Evolutionary conservation across 2,329 filamentous ascomycete genomes (phyloP).

Genomic region (Teratosphaeriaceae sp.): DNA sequence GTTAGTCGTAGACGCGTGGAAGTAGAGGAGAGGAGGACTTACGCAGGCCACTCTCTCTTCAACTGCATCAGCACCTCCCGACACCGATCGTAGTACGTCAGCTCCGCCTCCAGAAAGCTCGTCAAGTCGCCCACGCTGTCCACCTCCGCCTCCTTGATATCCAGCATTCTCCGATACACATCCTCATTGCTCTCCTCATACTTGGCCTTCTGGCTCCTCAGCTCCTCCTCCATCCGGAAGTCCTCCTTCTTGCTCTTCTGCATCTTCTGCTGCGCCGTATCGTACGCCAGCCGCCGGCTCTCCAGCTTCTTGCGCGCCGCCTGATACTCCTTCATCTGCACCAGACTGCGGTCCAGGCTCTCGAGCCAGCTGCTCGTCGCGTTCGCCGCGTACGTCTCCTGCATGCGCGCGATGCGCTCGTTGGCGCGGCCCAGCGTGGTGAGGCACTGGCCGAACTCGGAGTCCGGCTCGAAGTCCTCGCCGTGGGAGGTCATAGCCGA

Average conservation of each 20-base stretch:
- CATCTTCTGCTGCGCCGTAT: slow-evolving; percentile 82
- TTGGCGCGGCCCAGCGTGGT: slow-evolving; percentile 75
- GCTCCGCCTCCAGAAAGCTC: slow-evolving; percentile 77
- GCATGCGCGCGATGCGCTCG: slow-evolving; percentile 76
- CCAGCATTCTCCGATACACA: slow-evolving; percentile 85
- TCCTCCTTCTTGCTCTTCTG: slow-evolving; percentile 92
- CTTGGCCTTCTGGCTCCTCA: slow-evolving; percentile 85
- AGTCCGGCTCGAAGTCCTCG: slow-evolving; percentile 86
- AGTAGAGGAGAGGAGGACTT: slow-evolving; percentile 35
- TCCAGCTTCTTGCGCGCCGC: slow-evolving; percentile 90
- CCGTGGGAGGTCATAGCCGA: slow-evolving; percentile 82
- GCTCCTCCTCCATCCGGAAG: slow-evolving; percentile 86
- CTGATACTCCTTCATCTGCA: slow-evolving; percentile 98
- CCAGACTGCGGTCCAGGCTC: slow-evolving; percentile 78
- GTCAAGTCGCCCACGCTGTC: slow-evolving; percentile 77
- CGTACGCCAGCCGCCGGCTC: slow-evolving; percentile 78
- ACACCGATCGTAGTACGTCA: slow-evolving; percentile 87
- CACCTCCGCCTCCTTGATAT: slow-evolving; percentile 85
- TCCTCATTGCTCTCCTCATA: slow-evolving; percentile 95
- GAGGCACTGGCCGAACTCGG: slow-evolving; percentile 84
- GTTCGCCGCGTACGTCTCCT: slow-evolving; percentile 73
- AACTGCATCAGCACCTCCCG: slow-evolving; percentile 70
- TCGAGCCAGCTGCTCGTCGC: slow-evolving; percentile 83
- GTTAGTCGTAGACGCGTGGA: neutral
- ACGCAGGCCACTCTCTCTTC: slow-evolving; percentile 61